Evolutionary conservation across 768 basidiomycete species (phyloP).

Genomic region (Multifurca ochricompacta): DNA sequence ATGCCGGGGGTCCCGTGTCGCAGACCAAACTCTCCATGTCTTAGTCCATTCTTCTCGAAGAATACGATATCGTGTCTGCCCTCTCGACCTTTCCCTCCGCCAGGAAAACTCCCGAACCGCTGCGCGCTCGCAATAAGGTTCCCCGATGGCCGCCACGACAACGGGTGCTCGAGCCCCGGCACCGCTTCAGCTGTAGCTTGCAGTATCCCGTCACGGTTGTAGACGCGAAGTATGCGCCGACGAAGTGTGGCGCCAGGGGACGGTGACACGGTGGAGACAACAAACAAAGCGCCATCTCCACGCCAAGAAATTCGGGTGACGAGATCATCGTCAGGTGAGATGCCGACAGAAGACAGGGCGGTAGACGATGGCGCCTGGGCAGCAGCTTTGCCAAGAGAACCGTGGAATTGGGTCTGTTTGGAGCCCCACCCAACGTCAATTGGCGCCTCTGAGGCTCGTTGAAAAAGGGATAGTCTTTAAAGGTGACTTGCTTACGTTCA

Average conservation of each 20-base stretch:
- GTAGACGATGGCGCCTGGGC: constrained; percentile 43
- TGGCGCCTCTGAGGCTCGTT: constrained; percentile 80
- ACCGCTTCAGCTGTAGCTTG: constrained; percentile 83
- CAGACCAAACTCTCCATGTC: constrained; percentile 83
- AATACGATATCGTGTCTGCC: constrained; percentile 83
- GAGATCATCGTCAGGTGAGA: constrained; percentile 64
- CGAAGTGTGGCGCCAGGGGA: constrained; percentile 27
- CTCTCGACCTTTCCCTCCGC: constrained; percentile 56
- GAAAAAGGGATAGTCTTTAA: too few relatives aligned
- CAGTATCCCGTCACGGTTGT: constrained; percentile 62
- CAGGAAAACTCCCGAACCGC: constrained; percentile 63
- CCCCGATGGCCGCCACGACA: constrained; percentile 86
- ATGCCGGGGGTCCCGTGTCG: constrained; percentile 29
- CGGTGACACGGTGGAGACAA: constrained; percentile 43
- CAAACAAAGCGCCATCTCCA: constrained; percentile 87
- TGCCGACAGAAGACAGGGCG: constrained; percentile 34
- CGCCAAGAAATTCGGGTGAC: constrained; percentile 82
- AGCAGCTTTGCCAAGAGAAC: constrained; percentile 83
- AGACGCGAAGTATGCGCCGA: constrained; percentile 62
- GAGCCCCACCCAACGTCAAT: constrained; percentile 98
- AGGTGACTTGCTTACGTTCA: constrained; percentile 46
- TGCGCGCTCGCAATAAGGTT: constrained; percentile 78
- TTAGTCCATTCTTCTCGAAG: constrained; percentile 90
- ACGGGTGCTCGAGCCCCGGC: constrained; percentile 68
- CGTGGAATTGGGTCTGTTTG: constrained; percentile 95